These are phyloP conservation scores for Fomitopsis pinicola DNA, from an alignment of 1,284 basidiomycete genomes.

Conservation along the genomic window DNA sequence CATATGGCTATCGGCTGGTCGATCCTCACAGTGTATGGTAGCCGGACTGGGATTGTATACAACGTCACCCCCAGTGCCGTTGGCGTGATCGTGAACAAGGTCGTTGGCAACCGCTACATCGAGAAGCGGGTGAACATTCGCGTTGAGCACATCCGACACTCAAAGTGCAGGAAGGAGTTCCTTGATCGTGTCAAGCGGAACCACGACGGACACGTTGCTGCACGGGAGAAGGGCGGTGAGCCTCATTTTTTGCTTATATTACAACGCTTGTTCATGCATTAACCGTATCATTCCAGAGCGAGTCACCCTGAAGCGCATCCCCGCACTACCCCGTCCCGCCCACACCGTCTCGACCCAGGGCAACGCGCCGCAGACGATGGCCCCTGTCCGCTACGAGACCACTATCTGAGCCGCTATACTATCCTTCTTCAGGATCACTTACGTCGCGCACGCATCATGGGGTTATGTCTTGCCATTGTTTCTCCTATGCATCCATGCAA, in stretches of 20 bases:
- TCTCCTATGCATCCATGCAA: slow-evolving; percentile 26
- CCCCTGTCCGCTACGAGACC: slow-evolving; percentile 87
- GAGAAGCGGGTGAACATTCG: slow-evolving; percentile 99
- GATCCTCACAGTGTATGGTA: slow-evolving; percentile 26
- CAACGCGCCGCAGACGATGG: slow-evolving; percentile 92
- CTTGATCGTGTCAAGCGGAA: slow-evolving; percentile 94
- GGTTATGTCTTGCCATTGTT: slow-evolving; percentile 27
- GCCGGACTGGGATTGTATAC: slow-evolving; percentile 97
- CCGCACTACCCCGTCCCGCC: slow-evolving; percentile 80
- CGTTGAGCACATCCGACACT: slow-evolving; percentile 97
- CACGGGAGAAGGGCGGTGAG: slow-evolving; percentile 87
- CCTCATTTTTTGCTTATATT: slow-evolving; percentile 19
- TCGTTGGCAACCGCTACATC: slow-evolving; percentile 98
- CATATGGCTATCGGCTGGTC: not conserved
- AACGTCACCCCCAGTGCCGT: slow-evolving; percentile 95
- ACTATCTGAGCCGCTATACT: slow-evolving; percentile 54
- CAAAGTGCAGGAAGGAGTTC: slow-evolving; percentile 99
- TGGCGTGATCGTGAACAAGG: slow-evolving; percentile 97
- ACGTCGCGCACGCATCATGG: slow-evolving; percentile 14
- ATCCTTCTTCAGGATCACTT: slow-evolving; percentile 2
- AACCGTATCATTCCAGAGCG: slow-evolving; percentile 56
- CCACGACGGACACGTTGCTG: slow-evolving; percentile 80
- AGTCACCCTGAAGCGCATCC: slow-evolving; percentile 84
- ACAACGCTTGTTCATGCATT: not conserved
- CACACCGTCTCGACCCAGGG: slow-evolving; percentile 70